Percentiles rank a stretch among this genome's conserved stretches.
Evolutionary conservation across 2,329 filamentous ascomycete genomes (phyloP).

Genomic region (Alternaria angustiovoidea): DNA sequence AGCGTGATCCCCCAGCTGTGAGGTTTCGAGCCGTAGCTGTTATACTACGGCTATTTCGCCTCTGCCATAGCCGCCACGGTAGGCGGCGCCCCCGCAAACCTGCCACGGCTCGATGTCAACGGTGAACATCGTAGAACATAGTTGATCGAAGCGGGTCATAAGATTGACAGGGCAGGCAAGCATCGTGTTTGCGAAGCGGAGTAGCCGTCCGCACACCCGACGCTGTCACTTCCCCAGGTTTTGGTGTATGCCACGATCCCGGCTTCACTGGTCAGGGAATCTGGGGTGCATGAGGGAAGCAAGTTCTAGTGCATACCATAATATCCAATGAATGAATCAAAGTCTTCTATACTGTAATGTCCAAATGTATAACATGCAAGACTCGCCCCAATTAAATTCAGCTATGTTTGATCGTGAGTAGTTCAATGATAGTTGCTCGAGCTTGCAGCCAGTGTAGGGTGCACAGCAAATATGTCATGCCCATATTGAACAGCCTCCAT

Average conservation of each 20-base stretch:
- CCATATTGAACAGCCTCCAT: slow-evolving; percentile 1
- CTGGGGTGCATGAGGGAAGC: slow-evolving; percentile 17
- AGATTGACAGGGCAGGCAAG: slow-evolving; percentile 15
- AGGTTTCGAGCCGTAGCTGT: slow-evolving; percentile 18
- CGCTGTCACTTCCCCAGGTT: slow-evolving; percentile 13
- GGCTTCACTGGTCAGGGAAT: slow-evolving; percentile 20
- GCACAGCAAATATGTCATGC: background rate
- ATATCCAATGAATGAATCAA: slow-evolving; percentile 7
- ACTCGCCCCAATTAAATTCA: slow-evolving; percentile 4
- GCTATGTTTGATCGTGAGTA: slow-evolving; percentile 5
- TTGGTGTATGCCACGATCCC: slow-evolving; percentile 11
- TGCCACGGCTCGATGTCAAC: slow-evolving; percentile 19
- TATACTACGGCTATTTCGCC: slow-evolving; percentile 17
- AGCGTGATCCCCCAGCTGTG: slow-evolving; percentile 19
- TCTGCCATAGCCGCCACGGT: slow-evolving; percentile 20
- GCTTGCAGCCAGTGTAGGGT: slow-evolving; percentile 7
- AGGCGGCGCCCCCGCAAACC: slow-evolving; percentile 12
- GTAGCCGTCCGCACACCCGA: slow-evolving; percentile 24
- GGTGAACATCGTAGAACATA: slow-evolving; percentile 15
- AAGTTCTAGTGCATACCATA: slow-evolving; percentile 6
- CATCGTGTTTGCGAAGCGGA: slow-evolving; percentile 11
- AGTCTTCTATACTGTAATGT: slow-evolving; percentile 9
- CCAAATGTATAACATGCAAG: slow-evolving; percentile 4
- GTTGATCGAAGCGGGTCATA: slow-evolving; percentile 14
- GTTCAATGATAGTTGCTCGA: slow-evolving; percentile 16